A percentile compares a stretch with the other conserved stretches of the same genome.
Conservation (phyloP, 768 basidiomycete species). For the Kwoniella sp. region DNA sequence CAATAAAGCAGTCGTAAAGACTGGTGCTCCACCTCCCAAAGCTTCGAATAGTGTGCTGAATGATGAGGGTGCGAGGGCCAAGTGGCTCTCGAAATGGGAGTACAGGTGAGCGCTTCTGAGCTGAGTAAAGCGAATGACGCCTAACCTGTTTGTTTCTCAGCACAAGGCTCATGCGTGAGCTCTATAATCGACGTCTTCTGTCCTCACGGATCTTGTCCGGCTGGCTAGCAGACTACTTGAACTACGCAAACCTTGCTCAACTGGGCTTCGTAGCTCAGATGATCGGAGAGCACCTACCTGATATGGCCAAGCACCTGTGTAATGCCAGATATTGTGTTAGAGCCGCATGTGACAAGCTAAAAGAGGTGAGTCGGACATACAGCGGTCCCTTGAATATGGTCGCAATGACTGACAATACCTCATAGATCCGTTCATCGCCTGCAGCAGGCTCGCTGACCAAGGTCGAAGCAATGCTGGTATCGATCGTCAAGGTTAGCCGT, state of each 20-base stretch:
- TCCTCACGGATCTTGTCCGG: constrained; percentile 34
- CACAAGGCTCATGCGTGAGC: constrained; percentile 30
- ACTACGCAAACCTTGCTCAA: constrained; percentile 43
- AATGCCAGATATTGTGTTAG: constrained; percentile 37
- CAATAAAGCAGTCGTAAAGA: constrained; percentile 19
- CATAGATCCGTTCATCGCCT: constrained; percentile 34
- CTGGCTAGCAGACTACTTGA: constrained; percentile 40
- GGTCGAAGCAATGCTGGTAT: constrained; percentile 27
- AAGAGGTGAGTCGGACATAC: constrained; percentile 28
- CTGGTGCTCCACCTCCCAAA: constrained; percentile 21
- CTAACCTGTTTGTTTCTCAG: constrained; percentile 14
- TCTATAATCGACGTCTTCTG: constrained; percentile 37
- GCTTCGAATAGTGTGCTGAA: constrained; percentile 29
- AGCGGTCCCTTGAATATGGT: background rate
- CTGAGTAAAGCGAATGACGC: background rate
- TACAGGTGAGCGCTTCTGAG: constrained; percentile 39
- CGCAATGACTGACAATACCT: background rate
- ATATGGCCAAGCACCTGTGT: constrained; percentile 34
- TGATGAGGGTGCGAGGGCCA: constrained; percentile 36
- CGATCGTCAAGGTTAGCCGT: constrained; percentile 29
- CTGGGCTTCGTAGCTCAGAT: constrained; percentile 41
- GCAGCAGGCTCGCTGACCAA: constrained; percentile 23
- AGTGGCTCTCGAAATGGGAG: constrained; percentile 48
- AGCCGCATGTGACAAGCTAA: constrained; percentile 36
- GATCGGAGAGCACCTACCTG: constrained; percentile 33